phyloP scores from a whole-genome alignment of 306 rosid species.

The Alnus glutinosa region DNA sequence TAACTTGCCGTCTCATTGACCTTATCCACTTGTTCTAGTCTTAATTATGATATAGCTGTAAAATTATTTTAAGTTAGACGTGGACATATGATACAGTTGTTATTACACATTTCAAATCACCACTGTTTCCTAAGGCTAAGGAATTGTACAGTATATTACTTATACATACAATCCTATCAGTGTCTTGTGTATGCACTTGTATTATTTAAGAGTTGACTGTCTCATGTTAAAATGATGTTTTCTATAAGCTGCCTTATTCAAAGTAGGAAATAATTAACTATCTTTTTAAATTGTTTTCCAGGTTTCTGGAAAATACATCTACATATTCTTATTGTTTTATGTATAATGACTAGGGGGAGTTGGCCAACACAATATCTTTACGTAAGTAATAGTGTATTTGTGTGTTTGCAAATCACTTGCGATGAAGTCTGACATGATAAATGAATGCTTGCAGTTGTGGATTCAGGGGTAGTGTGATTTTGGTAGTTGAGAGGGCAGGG shows the following conservation, averaged over 20 bases:
- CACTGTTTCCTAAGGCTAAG: neutral
- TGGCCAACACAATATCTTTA: neutral
- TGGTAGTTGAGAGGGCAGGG: neutral
- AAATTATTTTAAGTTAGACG: constrained; percentile 14
- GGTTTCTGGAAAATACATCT: neutral
- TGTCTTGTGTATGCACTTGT: neutral
- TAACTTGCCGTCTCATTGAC: constrained; percentile 31
- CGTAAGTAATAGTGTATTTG: neutral
- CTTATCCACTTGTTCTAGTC: constrained; percentile 5
- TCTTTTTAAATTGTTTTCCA: neutral
- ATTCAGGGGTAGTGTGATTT: neutral
- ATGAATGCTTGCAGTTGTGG: neutral
- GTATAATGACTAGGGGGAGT: neutral
- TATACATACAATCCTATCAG: neutral
- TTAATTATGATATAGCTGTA: constrained; percentile 12
- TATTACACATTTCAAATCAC: neutral
- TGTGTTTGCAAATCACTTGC: neutral
- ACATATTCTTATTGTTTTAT: neutral
- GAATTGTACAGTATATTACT: neutral
- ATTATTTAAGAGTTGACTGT: neutral
- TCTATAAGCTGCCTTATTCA: neutral
- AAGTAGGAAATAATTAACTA: neutral
- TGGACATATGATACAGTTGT: constrained; percentile 4
- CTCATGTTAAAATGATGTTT: neutral
- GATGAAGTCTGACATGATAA: neutral